phyloP scores from a whole-genome alignment of 306 rosid genomes.

The Dryas octopetala region DNA sequence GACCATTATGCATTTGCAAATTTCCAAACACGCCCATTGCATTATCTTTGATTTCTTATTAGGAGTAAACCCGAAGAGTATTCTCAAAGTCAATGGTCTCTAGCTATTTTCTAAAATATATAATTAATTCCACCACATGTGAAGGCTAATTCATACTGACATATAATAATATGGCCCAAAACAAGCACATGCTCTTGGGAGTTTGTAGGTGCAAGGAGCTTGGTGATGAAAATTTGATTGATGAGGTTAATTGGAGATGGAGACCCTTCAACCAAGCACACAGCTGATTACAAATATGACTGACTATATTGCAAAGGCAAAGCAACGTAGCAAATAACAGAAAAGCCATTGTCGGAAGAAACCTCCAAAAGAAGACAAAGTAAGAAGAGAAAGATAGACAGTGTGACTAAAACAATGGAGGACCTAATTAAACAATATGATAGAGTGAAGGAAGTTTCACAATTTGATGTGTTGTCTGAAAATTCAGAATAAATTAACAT shows the following conservation, averaged over 20 bases:
- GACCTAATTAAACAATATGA: neutral
- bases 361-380: constrained; percentile 5
- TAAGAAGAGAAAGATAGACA: neutral
- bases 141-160: too few species aligned
- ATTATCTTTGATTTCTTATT: neutral
- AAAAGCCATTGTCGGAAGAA: constrained; percentile 4
- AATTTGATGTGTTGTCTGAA: too few species aligned
- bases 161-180: too few species aligned
- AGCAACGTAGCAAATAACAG: constrained; percentile 3
- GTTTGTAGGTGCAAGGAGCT: too few species aligned
- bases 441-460: too few species aligned
- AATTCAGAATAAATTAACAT: too few species aligned
- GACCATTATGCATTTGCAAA: neutral
- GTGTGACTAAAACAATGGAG: neutral
- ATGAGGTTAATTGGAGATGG: neutral
- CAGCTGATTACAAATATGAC: neutral
- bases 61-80: neutral
- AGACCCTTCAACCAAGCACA: constrained; percentile 1
- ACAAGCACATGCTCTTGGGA: too few species aligned
- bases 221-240: neutral
- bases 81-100: neutral
- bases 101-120: neutral
- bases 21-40: neutral
- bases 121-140: neutral
- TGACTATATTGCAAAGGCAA: too few species aligned